Percentiles rank a stretch among this genome's conserved stretches.
These are phyloP conservation scores for Colletotrichum coccodes DNA, from an alignment of 2,329 filamentous ascomycete species.

Conservation along the genomic window DNA sequence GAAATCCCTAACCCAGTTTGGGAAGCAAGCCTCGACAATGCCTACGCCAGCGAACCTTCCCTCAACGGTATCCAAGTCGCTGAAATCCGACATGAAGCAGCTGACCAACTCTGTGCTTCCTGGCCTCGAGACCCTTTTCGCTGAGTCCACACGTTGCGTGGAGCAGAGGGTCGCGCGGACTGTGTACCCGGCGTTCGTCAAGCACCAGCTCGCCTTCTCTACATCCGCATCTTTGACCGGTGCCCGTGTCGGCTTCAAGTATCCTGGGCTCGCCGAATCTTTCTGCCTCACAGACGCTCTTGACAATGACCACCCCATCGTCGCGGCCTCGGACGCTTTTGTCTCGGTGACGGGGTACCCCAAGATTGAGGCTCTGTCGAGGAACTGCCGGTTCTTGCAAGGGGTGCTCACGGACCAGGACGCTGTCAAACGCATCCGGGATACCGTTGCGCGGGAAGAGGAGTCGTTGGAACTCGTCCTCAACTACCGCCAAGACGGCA, in stretches of 20 bases:
- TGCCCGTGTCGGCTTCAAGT: conserved; percentile 47
- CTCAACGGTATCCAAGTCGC: conserved; percentile 47
- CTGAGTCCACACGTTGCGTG: conserved; percentile 53
- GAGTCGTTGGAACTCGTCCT: conserved; percentile 61
- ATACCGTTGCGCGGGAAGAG: conserved; percentile 51
- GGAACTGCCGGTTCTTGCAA: conserved; percentile 62
- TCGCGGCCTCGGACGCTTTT: conserved; percentile 62
- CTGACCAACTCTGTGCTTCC: conserved; percentile 56
- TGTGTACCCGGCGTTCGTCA: conserved; percentile 63
- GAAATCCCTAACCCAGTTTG: conserved; percentile 54
- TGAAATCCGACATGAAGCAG: conserved; percentile 58
- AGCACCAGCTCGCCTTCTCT: conserved; percentile 58
- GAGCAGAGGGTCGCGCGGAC: conserved; percentile 55
- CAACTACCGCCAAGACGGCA: conserved; percentile 61
- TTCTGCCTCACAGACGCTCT: conserved; percentile 67
- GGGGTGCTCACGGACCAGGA: conserved; percentile 55
- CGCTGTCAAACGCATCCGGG: conserved; percentile 51
- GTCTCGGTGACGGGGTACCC: conserved; percentile 60
- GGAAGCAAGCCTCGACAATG: conserved; percentile 49
- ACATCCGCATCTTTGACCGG: conserved; percentile 55
- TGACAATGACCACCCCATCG: conserved; percentile 60
- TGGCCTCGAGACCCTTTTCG: conserved; percentile 55
- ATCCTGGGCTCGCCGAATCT: conserved; percentile 65
- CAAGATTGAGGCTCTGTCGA: conserved; percentile 56
- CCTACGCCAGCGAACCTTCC: conserved; percentile 56